Evolutionary conservation across 768 basidiomycete species (phyloP).

Genomic region (Russula olivacea): DNA sequence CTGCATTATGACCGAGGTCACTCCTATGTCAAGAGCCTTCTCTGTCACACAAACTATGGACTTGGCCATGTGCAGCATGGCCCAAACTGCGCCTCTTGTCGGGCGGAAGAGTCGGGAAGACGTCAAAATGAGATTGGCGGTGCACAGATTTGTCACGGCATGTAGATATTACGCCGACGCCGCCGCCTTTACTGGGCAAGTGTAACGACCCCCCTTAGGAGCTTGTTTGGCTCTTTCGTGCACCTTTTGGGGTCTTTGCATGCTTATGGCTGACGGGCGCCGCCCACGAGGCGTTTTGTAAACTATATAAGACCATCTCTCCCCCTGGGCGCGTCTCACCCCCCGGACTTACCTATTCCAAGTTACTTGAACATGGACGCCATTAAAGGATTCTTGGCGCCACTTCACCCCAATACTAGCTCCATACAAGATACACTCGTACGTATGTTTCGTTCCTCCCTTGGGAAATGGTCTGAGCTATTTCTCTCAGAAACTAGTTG

Average conservation of each 20-base stretch:
- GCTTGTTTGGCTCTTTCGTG: not conserved
- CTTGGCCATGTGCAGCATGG: too few species aligned
- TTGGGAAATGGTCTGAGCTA: not conserved
- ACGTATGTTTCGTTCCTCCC: constrained; percentile 25
- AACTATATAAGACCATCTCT: constrained; percentile 20
- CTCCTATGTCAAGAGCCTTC: not conserved
- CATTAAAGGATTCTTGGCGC: constrained; percentile 65
- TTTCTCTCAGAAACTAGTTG: constrained; percentile 70
- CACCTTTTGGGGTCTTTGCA: not conserved
- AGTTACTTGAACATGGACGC: constrained; percentile 48
- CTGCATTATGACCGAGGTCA: not conserved
- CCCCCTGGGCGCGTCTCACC: not conserved
- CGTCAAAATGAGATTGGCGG: not conserved
- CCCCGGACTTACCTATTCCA: constrained; percentile 14
- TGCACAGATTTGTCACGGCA: not conserved
- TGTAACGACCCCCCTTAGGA: too few species aligned
- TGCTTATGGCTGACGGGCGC: not conserved
- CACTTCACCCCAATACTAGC: constrained; percentile 54
- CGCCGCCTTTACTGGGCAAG: not conserved
- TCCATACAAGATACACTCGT: constrained; percentile 77
- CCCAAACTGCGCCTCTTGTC: not conserved
- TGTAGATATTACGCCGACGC: not conserved
- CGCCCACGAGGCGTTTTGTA: constrained; percentile 23
- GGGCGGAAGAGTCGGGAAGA: not conserved
- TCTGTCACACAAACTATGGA: not conserved